phyloP scores from a whole-genome alignment of 352 stramenopile species.

The Phytophthora melonis region DNA sequence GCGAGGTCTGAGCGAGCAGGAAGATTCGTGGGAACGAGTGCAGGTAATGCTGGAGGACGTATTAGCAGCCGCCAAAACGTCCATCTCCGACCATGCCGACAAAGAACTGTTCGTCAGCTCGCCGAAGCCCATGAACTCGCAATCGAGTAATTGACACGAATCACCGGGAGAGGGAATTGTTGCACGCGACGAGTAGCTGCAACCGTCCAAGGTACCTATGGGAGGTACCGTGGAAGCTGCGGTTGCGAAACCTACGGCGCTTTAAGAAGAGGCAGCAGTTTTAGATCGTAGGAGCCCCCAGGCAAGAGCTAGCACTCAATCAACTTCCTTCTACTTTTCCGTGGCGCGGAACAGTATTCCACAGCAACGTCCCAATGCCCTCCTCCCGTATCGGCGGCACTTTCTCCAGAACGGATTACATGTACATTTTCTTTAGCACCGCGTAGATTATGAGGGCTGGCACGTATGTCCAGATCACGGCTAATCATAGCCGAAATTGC shows the following conservation, averaged over 20 bases:
- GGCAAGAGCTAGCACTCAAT: background rate
- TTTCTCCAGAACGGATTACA: too few relatives aligned
- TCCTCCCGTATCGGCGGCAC: too few relatives aligned
- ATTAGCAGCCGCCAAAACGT: background rate
- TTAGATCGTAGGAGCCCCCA: background rate
- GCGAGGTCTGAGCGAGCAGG: slow-evolving; percentile 13
- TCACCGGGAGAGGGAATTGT: background rate
- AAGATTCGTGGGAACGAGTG: slow-evolving; percentile 27
- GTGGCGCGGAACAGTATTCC: slow-evolving; percentile 1
- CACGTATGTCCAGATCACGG: too few relatives aligned
- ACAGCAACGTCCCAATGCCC: too few relatives aligned
- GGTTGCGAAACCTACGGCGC: background rate
- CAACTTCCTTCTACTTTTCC: background rate
- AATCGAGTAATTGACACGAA: background rate
- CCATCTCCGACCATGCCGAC: background rate
- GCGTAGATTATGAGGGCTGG: too few relatives aligned
- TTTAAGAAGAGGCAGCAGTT: background rate
- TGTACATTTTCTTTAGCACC: too few relatives aligned
- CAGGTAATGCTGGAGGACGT: slow-evolving; percentile 20
- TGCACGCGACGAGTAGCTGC: background rate
- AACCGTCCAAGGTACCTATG: background rate
- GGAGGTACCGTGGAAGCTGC: background rate
- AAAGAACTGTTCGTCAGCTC: background rate
- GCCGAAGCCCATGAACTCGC: background rate
- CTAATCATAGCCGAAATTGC: too few relatives aligned